Evolutionary conservation across 2,329 filamentous ascomycete genomes (phyloP), one percentile per base, ranked within the genome.

Genomic region (Cercospora beticola): DNA sequence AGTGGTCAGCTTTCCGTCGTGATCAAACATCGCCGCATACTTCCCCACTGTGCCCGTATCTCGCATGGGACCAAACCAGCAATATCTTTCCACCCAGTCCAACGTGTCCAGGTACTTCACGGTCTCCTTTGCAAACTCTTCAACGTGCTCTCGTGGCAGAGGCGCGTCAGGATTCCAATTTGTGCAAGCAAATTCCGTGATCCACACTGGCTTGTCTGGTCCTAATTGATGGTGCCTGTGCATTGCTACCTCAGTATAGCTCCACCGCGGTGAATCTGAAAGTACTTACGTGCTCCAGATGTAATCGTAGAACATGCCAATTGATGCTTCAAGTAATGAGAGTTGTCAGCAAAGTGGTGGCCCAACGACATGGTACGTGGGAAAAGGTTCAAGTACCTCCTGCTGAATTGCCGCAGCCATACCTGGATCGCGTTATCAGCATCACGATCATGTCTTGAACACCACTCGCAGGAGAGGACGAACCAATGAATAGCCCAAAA

Each of bases 61-160:
- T 43, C 76, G 65, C 75, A 77, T 77, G 16, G 76, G 67, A 3
- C 76, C 77, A 71, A 78, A 78, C 74, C 76, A 78, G 28, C 72
- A 73, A 71, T 77, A 78, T 59, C 74, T 60, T 68, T 78, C 76
- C 28, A 78, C 74, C 77, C 77, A 78, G 26, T 78, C 76, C 66
- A 78, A 36, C 21, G 65, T 64, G 60, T 78, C 77, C 4, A 78
- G 68, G 68, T 78, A 78, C 69, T 74, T 75, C 9, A 71, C 66
- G 64, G 68, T 74, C 30, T 75, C 72, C 60, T 46, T 65, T 40
- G 74, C 72, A 69, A 78, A 78, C 21, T 52, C 61, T 70, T 76
- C 75, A 2, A 78, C 77, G 62, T 77, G 73, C 56, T 74, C 74
- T 62, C 46, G 66, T 21, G 70, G 65, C 36, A 78, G 28, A 12